phyloP scores from a whole-genome alignment of 371 early-diverging fungal species.

The Circinella minor region DNA sequence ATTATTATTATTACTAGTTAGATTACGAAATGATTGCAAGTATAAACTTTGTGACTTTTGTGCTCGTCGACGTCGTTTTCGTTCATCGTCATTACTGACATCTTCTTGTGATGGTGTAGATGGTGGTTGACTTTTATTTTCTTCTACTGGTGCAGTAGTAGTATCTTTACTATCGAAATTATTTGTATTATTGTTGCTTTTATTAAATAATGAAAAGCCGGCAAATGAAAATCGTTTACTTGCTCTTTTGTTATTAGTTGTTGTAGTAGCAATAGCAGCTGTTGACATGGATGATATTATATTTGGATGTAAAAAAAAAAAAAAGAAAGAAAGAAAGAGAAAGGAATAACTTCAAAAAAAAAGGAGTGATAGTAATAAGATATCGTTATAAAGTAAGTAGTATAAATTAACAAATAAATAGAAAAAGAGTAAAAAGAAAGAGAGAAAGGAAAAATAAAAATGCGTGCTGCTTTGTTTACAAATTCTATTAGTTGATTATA shows the following conservation, averaged over 20 bases:
- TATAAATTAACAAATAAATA: neutral
- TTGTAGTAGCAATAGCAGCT: neutral
- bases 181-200: neutral
- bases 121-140: conserved; percentile 4
- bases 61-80: conserved; percentile 21
- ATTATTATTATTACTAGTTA: conserved; percentile 1
- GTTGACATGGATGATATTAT: conserved; percentile 6
- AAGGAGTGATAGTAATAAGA: no score
- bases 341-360: no score
- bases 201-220: conserved; percentile 27
- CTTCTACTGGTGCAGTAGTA: neutral
- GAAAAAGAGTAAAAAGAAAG: neutral
- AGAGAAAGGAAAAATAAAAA: neutral
- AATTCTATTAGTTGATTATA: conserved; percentile 1
- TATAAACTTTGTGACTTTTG: conserved; percentile 46
- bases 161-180: no score
- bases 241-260: conserved; percentile 2
- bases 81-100: conserved; percentile 12
- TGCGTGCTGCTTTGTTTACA: conserved; percentile 1
- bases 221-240: conserved; percentile 47
- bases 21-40: conserved; percentile 38
- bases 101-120: conserved; percentile 4
- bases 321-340: no score
- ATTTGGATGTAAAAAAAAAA: neutral
- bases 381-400: no score